Conservation (phyloP, 768 basidiomycete genomes). For the Termitomyces sp. region DNA sequence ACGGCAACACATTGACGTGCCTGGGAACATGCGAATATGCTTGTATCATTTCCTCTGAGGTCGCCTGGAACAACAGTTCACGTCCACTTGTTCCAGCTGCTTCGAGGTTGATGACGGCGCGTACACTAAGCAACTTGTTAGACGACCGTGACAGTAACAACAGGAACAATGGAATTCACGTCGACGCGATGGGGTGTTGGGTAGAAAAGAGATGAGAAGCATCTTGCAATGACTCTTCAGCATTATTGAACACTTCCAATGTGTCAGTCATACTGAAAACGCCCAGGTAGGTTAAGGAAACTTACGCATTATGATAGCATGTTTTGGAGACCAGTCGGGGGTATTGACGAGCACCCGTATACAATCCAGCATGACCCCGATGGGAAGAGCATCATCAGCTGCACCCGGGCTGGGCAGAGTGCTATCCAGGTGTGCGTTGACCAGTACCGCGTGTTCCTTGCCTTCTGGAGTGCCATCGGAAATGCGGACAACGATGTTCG, state of each 20-base stretch:
- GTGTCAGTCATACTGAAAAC: background rate
- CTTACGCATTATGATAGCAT: conserved; percentile 81
- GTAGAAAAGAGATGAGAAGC: conserved; percentile 92
- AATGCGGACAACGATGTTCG: conserved; percentile 84
- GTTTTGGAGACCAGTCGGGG: conserved; percentile 64
- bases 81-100: conserved; percentile 86
- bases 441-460: conserved; percentile 78
- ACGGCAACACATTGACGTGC: conserved; percentile 24
- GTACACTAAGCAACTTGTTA: conserved; percentile 46
- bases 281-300: conserved; percentile 8
- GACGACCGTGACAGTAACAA: background rate
- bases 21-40: conserved; percentile 84
- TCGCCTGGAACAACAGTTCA: conserved; percentile 93
- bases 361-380: conserved; percentile 90
- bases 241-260: conserved; percentile 82
- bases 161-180: conserved; percentile 38
- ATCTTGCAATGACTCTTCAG: conserved; percentile 93
- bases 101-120: conserved; percentile 88
- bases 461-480: conserved; percentile 68
- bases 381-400: conserved; percentile 82
- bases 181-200: conserved; percentile 70
- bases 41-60: conserved; percentile 90
- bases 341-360: conserved; percentile 72
- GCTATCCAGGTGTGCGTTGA: conserved; percentile 82
- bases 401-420: conserved; percentile 80